Base-by-base conservation (phyloP, 805 yeast genomes). In the Saccharomycopsis sp. region DNA sequence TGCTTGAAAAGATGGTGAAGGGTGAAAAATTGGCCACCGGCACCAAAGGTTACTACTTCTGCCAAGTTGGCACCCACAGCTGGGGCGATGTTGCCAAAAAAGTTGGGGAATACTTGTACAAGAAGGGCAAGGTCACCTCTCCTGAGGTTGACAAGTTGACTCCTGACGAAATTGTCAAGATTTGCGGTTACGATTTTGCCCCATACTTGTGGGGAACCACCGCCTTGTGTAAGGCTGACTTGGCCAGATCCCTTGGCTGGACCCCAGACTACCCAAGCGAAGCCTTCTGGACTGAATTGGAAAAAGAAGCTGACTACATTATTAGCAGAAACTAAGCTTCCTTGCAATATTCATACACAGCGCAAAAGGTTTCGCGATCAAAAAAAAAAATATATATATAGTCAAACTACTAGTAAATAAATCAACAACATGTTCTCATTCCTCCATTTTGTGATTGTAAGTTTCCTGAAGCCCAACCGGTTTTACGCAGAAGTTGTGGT, bases 11-110 rank as follows among this genome's bases (percentile, higher is more conserved):
- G 32, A 42, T 61, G 12, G 15, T 58, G 2, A 9, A 39, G 3
- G 34, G 42, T 4, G 54, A 53, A 12, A 51, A 50, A 30, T 46
- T 62, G 33, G 57, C 57, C 8, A 49, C 53, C 15, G 62, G 63
- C 5, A 50, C 46, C 35, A 35, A 56, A 7, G 68, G 68, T 5
- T 62, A 60, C 43, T 63, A 62, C 42, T 63, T 64, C 50, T 60
- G 56, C 2, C 55, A 61, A 5, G 50, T 46, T 29, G 58, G 56
- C 2, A 55, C 52, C 20, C 60, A 58, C 41, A 45, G 36, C 13
- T 63, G 67, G 67, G 45, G 46, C 13, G 54, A 54, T 20, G 56
- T 58, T 22, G 40, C 58, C 4, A 42, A 49, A 29, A 49, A 39
- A 5, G 44, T 60, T 17, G 61, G 50, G 5, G 37, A 48, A 27